These are phyloP conservation scores for Malassezia brasiliensis DNA, from an alignment of 1,284 basidiomycete species.

Conservation along the genomic window DNA sequence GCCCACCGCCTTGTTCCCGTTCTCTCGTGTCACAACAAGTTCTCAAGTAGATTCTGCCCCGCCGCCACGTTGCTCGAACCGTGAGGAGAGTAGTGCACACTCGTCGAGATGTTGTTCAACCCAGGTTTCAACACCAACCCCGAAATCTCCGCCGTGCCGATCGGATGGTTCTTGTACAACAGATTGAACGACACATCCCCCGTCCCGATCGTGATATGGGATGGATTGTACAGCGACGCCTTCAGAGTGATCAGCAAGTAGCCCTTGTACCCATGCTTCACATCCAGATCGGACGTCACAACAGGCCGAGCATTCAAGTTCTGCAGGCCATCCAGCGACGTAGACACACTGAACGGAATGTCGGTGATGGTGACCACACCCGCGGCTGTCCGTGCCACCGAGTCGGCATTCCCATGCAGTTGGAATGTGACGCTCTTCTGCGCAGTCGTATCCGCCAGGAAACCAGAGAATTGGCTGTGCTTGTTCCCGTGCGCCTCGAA, in stretches of 20 bases:
- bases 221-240: constrained; percentile 49
- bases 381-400: constrained; percentile 59
- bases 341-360: constrained; percentile 60
- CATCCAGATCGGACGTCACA: constrained; percentile 59
- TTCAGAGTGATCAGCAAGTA: constrained; percentile 62
- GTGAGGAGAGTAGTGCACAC: constrained; percentile 60
- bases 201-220: constrained; percentile 61
- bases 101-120: constrained; percentile 45
- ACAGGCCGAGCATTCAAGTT: constrained; percentile 59
- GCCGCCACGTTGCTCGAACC: constrained; percentile 54
- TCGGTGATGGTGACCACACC: constrained; percentile 57
- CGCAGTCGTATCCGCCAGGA: constrained; percentile 60
- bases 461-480: constrained; percentile 57
- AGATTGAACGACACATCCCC: constrained; percentile 61
- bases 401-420: constrained; percentile 59
- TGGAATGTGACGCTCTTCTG: constrained; percentile 53
- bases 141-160: constrained; percentile 58
- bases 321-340: constrained; percentile 60
- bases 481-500: constrained; percentile 56
- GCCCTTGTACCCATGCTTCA: constrained; percentile 60
- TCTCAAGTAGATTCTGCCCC: constrained; percentile 59
- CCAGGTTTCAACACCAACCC: constrained; percentile 35
- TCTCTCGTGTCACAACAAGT: constrained; percentile 55
- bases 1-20: constrained; percentile 53
- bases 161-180: constrained; percentile 55